A percentile compares a stretch with the other conserved stretches of the same genome.
These are phyloP conservation scores for Trichoderma afroharzianum DNA, from an alignment of 2,329 filamentous ascomycete genomes.

Conservation along the genomic window DNA sequence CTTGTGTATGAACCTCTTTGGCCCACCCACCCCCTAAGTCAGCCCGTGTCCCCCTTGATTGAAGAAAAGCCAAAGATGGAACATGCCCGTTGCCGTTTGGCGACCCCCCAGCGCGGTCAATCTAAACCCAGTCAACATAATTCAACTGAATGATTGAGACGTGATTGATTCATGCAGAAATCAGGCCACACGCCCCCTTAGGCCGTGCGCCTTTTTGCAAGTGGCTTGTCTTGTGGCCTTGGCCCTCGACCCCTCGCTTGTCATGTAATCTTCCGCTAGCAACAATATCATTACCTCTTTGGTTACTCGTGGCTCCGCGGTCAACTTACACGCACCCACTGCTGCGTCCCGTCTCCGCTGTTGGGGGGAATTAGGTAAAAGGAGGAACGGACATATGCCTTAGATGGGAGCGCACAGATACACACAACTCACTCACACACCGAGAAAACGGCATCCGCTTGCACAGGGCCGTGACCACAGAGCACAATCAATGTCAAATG, in stretches of 20 bases:
- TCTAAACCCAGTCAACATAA: not conserved
- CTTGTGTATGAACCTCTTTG: not conserved
- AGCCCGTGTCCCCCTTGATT: not conserved
- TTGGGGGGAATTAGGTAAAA: not conserved
- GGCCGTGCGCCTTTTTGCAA: not conserved
- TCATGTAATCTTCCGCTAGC: not conserved
- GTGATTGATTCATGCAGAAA: conserved; percentile 3
- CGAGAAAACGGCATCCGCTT: not conserved
- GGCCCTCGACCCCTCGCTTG: not conserved
- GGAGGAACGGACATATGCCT: not conserved
- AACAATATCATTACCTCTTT: not conserved
- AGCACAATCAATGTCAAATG: not conserved
- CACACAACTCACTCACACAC: not conserved
- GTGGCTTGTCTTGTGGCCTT: not conserved
- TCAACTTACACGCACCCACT: not conserved
- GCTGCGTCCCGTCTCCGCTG: not conserved
- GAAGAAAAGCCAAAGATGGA: not conserved
- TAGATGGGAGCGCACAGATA: not conserved
- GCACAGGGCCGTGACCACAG: not conserved
- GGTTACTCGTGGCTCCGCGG: not conserved
- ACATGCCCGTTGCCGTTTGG: not conserved
- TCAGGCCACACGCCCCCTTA: not conserved
- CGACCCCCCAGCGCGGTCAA: not conserved
- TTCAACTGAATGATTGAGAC: not conserved
- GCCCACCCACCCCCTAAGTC: not conserved